These are phyloP conservation scores for Pythium vanterpoolii DNA, from an alignment of 352 stramenopile species.

Conservation along the genomic window DNA sequence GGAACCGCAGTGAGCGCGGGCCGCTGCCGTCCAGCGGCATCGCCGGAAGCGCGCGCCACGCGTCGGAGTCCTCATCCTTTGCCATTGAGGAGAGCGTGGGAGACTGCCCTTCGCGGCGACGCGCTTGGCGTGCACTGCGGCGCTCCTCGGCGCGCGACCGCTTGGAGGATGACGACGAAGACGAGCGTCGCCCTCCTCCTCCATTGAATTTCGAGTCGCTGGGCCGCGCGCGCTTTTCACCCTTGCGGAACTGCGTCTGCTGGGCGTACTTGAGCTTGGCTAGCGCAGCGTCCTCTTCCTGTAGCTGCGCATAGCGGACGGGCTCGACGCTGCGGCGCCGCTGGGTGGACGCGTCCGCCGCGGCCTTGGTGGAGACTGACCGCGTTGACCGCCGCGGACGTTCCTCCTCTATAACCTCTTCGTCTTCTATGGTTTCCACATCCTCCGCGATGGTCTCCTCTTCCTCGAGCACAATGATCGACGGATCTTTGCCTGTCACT, in stretches of 20 bases:
- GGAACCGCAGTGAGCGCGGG: slow-evolving; percentile 26
- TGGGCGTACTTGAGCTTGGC: slow-evolving; percentile 29
- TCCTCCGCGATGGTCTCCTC: not conserved
- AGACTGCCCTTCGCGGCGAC: slow-evolving; percentile 39
- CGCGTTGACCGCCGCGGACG: slow-evolving; percentile 15
- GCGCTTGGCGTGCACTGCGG: slow-evolving; percentile 41
- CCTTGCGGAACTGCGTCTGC: slow-evolving; percentile 38
- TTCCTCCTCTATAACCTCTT: not conserved
- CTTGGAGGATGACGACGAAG: slow-evolving; percentile 23
- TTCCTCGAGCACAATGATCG: slow-evolving; percentile 9
- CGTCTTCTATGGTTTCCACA: not conserved
- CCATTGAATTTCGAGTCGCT: not conserved
- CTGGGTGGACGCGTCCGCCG: slow-evolving; percentile 6
- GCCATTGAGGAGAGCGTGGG: slow-evolving; percentile 4
- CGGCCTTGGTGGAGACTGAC: not conserved
- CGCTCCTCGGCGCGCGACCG: slow-evolving; percentile 49
- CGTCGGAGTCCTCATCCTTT: not conserved
- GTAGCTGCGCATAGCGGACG: slow-evolving; percentile 46
- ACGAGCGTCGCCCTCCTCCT: slow-evolving; percentile 16
- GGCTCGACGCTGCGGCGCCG: slow-evolving; percentile 25
- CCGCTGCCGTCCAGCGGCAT: slow-evolving; percentile 15
- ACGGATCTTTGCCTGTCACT: not conserved
- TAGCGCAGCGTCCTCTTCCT: slow-evolving; percentile 58
- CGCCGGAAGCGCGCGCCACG: slow-evolving; percentile 6
- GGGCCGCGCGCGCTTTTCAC: slow-evolving; percentile 26